Evolutionary conservation across 1,284 basidiomycete genomes (phyloP).

Genomic region (Ceratobasidium sp.): DNA sequence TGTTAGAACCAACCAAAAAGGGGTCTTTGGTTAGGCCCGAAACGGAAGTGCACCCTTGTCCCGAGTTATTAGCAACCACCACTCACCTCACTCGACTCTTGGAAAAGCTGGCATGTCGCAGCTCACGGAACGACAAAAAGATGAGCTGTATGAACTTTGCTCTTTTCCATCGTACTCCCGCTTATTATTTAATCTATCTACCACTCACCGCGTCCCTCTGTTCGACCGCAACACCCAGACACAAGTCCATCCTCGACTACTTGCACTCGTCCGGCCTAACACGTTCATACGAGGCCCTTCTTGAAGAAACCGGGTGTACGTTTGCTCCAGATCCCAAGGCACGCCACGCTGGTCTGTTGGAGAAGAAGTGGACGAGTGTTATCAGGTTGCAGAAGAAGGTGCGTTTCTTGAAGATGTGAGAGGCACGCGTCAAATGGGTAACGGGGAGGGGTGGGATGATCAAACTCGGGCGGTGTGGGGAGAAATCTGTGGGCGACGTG

Average conservation of each 20-base stretch:
- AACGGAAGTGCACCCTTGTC: constrained; percentile 42
- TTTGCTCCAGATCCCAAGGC: constrained; percentile 86
- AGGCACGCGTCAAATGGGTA: constrained; percentile 5
- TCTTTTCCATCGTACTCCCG: constrained; percentile 49
- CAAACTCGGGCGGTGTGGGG: not conserved
- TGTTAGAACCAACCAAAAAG: constrained; percentile 20
- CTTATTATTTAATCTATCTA: constrained; percentile 39
- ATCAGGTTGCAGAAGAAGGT: constrained; percentile 95
- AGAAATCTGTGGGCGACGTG: not conserved
- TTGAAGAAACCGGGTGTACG: constrained; percentile 68
- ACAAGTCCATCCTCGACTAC: constrained; percentile 89
- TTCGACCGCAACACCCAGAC: constrained; percentile 62
- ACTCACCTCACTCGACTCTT: constrained; percentile 25
- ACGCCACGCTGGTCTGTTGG: constrained; percentile 84
- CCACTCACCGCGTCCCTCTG: not conserved
- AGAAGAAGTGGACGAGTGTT: constrained; percentile 96
- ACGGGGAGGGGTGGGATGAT: not conserved
- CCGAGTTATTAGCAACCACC: constrained; percentile 41
- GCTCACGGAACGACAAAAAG: constrained; percentile 83
- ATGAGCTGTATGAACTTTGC: constrained; percentile 75
- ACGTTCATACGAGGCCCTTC: constrained; percentile 73
- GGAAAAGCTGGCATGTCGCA: constrained; percentile 51
- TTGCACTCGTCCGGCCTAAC: constrained; percentile 75
- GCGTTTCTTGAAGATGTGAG: constrained; percentile 49
- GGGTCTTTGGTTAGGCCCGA: constrained; percentile 22